Evolutionary conservation across 2,329 filamentous ascomycete species (phyloP), one percentile per base, ranked within the genome.

Genomic region (Fusarium sp.): DNA sequence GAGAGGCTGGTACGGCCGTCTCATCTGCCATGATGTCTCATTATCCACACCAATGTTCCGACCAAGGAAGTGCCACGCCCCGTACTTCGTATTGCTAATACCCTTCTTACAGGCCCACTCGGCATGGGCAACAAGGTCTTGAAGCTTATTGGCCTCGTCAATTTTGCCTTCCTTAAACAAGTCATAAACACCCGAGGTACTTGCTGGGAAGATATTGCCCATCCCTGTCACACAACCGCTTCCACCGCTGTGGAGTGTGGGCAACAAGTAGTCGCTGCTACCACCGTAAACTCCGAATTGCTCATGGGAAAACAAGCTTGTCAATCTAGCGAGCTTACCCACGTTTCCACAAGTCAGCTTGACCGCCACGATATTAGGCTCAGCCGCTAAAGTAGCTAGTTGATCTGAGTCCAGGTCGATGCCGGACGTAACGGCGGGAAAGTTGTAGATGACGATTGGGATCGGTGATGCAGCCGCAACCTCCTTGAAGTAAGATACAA

Each of bases 311-410:
- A 80, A 82, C 26, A 79, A 74, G 40, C 78, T 72, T 38, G 79
- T 88, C 68, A 86, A 84, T 73, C 81, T 89, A 51, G 90, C 92
- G 65, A 91, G 81, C 76, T 91, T 91, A 61, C 89, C 89, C 15
- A 89, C 90, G 74, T 92, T 91, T 50, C 89, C 90, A 71, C 88
- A 91, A 1, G 90, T 91, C 42, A 91, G 81, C 78, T 92, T 91
- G 74, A 88, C 88, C 56, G 90, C 90, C 45, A 88, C 87, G 61
- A 92, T 91, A 73, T 91, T 91, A 38, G 87, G 85, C 72, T 91
- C 89, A 28, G 84, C 77, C 24, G 90, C 81, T 51, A 92, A 78
- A 58, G 85, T 81, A 50, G 88, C 80, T 69, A 92, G 85, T 66
- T 84, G 78, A 72, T 91, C 89, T 1, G 89, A 91, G 59, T 86